These are phyloP conservation scores for Fagopyrum tataricum DNA, from an alignment of 148 eudicot genomes.

Conservation along the genomic window DNA sequence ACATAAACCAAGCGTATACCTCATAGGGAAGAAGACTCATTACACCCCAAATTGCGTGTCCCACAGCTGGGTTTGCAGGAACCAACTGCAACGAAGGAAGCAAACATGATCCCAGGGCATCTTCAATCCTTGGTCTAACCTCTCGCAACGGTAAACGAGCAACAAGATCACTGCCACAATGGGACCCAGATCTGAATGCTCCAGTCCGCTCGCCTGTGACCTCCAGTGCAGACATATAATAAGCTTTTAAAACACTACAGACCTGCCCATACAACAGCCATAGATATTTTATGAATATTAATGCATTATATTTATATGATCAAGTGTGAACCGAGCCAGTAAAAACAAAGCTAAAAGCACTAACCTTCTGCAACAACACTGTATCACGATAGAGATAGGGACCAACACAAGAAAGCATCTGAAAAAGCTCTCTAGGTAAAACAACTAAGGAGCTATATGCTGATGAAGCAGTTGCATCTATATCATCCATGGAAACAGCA, in stretches of 20 bases:
- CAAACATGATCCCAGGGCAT: constrained; percentile 78
- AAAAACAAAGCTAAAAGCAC: background rate
- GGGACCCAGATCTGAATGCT: constrained; percentile 32
- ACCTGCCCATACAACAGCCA: constrained; percentile 39
- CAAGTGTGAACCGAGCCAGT: background rate
- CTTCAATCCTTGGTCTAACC: constrained; percentile 77
- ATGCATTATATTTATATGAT: background rate
- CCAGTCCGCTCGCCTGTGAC: constrained; percentile 37
- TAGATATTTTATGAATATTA: background rate
- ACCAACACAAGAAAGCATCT: constrained; percentile 90
- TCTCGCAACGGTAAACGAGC: constrained; percentile 73
- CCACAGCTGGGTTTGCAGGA: constrained; percentile 98
- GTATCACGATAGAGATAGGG: constrained; percentile 89
- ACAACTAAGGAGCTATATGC: constrained; percentile 29
- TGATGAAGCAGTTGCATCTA: constrained; percentile 35
- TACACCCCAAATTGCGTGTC: constrained; percentile 91
- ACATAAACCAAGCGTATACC: constrained; percentile 31
- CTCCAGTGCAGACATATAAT: constrained; percentile 75
- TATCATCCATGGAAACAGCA: constrained; percentile 26
- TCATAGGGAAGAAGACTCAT: constrained; percentile 96
- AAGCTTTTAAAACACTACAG: constrained; percentile 67
- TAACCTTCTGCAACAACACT: constrained; percentile 81
- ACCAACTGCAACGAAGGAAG: constrained; percentile 94
- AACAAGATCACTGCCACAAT: constrained; percentile 26
- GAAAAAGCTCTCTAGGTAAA: constrained; percentile 81